These are phyloP conservation scores for Darksidea phi DNA, from an alignment of 495 filamentous ascomycete genomes.

Conservation along the genomic window DNA sequence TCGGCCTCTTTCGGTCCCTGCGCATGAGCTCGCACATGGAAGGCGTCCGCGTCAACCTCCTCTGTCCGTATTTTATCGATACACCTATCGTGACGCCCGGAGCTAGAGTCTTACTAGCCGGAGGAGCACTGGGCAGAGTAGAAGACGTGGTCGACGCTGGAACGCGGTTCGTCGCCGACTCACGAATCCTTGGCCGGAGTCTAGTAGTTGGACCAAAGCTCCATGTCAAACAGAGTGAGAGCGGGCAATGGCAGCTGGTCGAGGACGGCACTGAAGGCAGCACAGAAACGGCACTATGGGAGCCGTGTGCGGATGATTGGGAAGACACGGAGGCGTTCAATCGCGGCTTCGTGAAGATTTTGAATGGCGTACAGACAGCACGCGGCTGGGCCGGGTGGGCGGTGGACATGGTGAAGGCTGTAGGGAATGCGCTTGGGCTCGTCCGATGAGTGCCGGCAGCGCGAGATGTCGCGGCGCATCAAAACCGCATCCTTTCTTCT, in stretches of 20 bases:
- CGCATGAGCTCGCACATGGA: conserved; percentile 48
- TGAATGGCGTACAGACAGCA: conserved; percentile 49
- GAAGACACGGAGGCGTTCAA: conserved; percentile 54
- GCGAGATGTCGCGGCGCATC: too few relatives aligned
- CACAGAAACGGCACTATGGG: conserved; percentile 52
- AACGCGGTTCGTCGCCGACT: conserved; percentile 50
- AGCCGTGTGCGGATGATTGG: conserved; percentile 59
- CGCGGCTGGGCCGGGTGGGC: conserved; percentile 54
- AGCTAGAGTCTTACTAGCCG: conserved; percentile 54
- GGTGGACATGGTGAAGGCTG: conserved; percentile 46
- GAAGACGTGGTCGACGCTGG: conserved; percentile 59
- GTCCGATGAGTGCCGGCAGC: not conserved
- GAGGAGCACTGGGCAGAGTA: conserved; percentile 50
- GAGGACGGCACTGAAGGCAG: conserved; percentile 34
- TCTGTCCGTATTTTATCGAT: conserved; percentile 67
- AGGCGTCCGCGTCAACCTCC: conserved; percentile 59
- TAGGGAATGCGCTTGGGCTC: conserved; percentile 16
- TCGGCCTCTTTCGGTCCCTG: conserved; percentile 61
- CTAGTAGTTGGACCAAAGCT: conserved; percentile 58
- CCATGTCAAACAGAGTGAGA: conserved; percentile 40
- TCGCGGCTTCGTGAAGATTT: conserved; percentile 47
- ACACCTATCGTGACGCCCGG: conserved; percentile 52
- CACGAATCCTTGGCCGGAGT: conserved; percentile 51
- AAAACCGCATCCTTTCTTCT: too few relatives aligned
- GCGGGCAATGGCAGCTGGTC: conserved; percentile 45